Base-by-base conservation (phyloP, 2,329 filamentous ascomycete genomes). In the Saccharata proteae region DNA sequence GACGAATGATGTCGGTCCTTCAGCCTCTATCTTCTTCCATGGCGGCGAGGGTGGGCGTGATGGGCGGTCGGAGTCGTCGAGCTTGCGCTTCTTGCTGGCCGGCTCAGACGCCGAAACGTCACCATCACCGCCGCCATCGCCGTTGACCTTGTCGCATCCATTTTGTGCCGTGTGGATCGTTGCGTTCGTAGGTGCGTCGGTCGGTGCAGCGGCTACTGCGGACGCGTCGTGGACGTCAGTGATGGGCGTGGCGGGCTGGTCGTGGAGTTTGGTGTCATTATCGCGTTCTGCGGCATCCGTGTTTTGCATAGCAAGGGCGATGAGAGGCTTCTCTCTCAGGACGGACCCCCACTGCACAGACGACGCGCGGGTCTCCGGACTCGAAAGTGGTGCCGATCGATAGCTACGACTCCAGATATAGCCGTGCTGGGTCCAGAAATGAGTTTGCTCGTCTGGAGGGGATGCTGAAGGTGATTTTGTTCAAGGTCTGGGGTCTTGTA, bases 1-100 rank as follows among this genome's bases (percentile, higher is more conserved):
- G 26, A 80, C 71, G 51, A 92, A 86, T 1, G 81, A 80, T 3
- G 88, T 90, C 14, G 90, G 90, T 0, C 90, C 90, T 16, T 93
- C 81, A 23, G 80, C 83, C 37, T 71, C 71, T 40, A 81, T 71
- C 48, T 75, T 82, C 62, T 90, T 96, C 90, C 90, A 98, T 14
- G 90, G 90, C 42, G 90, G 90, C 40, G 88, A 96, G 38, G 69
- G 66, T 32, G 63, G 60, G 58, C 63, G 55, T 39, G 62, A 52
- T 37, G 56, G 40, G 34, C 30, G 17, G 9, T 46, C 41, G 4
- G 54, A 51, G 40, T 58, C 52, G 24, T 54, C 53, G 20, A 61
- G 52, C 51, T 74, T 74, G 39, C 74, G 75, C 50, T 78, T 73
- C 56, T 85, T 85, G 11, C 64, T 55, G 16, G 54, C 48, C 17